These are phyloP conservation scores for Cercospora sp. DNA, from an alignment of 2,329 filamentous ascomycete species.

Conservation along the genomic window DNA sequence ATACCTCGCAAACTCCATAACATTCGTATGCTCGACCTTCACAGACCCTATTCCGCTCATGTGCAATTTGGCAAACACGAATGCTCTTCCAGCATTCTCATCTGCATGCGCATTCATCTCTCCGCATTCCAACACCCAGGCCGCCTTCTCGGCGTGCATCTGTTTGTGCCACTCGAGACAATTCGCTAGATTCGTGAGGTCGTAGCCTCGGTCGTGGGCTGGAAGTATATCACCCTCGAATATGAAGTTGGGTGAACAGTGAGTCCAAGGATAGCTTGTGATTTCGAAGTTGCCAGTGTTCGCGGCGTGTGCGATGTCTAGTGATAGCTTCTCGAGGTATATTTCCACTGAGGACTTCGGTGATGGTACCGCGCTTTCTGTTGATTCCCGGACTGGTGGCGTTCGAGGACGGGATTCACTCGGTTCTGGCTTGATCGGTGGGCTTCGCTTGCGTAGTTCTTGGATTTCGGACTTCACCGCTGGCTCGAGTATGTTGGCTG, in stretches of 20 bases:
- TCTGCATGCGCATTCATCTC: slow-evolving; percentile 16
- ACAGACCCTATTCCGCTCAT: slow-evolving; percentile 3
- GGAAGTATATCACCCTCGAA: slow-evolving; percentile 10
- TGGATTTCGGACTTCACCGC: neutral
- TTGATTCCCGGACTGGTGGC: neutral
- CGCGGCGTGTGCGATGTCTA: slow-evolving; percentile 13
- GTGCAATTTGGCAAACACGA: neutral
- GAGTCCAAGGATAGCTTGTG: slow-evolving; percentile 4
- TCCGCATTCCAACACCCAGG: neutral
- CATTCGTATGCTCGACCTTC: slow-evolving; percentile 8
- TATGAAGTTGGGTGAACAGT: slow-evolving; percentile 1
- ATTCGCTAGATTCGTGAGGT: neutral
- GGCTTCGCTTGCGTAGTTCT: neutral
- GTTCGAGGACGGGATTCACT: neutral
- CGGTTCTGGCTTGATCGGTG: neutral
- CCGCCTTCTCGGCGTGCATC: neutral
- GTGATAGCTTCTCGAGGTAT: slow-evolving; percentile 1
- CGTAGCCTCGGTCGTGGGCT: neutral
- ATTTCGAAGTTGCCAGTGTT: slow-evolving; percentile 18
- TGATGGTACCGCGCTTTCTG: neutral
- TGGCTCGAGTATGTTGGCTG: neutral
- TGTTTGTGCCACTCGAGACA: neutral
- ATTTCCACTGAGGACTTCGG: neutral
- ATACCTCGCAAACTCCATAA: slow-evolving; percentile 16
- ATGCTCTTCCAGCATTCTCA: slow-evolving; percentile 14